These are phyloP conservation scores for Lasiosphaeria miniovina DNA, from an alignment of 495 filamentous ascomycete genomes.

Conservation along the genomic window DNA sequence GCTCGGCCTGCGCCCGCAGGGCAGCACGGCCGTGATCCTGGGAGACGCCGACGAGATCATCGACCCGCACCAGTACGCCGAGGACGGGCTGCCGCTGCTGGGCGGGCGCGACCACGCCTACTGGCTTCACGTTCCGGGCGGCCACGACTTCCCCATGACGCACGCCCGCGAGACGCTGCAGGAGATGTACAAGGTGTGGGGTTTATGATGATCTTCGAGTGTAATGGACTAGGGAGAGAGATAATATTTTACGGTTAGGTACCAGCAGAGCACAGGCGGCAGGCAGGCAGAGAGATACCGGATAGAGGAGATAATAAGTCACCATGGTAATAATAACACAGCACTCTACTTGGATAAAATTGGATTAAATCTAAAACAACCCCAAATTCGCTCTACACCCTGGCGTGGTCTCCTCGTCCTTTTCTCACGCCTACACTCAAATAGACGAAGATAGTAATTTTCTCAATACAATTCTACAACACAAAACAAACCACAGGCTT, in stretches of 20 bases:
- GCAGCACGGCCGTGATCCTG: constrained; percentile 49
- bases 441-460: no score
- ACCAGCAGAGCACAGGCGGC: no score
- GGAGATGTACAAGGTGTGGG: constrained; percentile 43
- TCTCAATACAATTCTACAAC: no score
- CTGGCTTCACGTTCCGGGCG: constrained; percentile 44
- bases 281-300: no score
- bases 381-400: no score
- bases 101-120: constrained; percentile 37
- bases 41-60: constrained; percentile 50
- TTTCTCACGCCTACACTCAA: no score
- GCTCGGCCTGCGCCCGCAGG: constrained; percentile 36
- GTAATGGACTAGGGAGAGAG: constrained; percentile 13
- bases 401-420: no score
- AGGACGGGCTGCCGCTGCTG: constrained; percentile 37
- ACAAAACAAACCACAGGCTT: no score
- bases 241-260: neutral
- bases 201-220: no score
- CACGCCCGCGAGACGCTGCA: constrained; percentile 34
- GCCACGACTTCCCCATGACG: constrained; percentile 53
- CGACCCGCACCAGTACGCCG: constrained; percentile 33
- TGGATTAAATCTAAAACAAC: no score
- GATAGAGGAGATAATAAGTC: constrained; percentile 3
- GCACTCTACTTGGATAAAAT: no score
- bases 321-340: no score